These are phyloP conservation scores for Syncephalastrum racemosum DNA, from an alignment of 371 early-diverging fungal species.

Conservation along the genomic window DNA sequence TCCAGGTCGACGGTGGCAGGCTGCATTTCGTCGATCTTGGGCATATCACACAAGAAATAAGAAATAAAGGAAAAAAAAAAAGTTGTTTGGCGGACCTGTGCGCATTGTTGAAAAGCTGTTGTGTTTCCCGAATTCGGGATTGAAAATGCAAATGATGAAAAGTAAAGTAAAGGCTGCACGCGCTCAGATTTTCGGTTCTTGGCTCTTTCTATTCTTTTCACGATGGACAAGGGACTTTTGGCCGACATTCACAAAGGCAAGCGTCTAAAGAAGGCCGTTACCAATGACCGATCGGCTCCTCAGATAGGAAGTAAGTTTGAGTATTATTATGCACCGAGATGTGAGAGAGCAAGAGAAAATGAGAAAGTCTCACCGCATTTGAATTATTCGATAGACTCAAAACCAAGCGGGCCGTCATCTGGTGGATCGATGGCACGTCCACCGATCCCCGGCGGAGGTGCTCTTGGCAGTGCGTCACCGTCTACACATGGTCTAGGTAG, in stretches of 20 bases:
- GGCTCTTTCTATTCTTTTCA: neutral
- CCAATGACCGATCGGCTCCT: slow-evolving; percentile 80
- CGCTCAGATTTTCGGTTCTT: too few species aligned
- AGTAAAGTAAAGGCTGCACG: too few species aligned
- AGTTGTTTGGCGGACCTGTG: too few species aligned
- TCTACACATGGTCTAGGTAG: slow-evolving; percentile 9
- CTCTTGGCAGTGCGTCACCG: slow-evolving; percentile 12
- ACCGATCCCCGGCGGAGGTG: slow-evolving; percentile 34
- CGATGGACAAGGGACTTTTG: slow-evolving; percentile 58
- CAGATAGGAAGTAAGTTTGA: slow-evolving; percentile 41
- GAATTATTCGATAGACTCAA: slow-evolving; percentile 11
- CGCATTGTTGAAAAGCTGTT: too few species aligned
- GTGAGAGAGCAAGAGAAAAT: neutral
- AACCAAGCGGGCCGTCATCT: slow-evolving; percentile 18
- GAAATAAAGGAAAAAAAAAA: too few species aligned
- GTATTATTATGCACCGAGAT: neutral
- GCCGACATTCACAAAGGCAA: slow-evolving; percentile 76
- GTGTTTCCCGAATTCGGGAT: too few species aligned
- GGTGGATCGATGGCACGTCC: slow-evolving; percentile 29
- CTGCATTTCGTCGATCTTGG: too few species aligned
- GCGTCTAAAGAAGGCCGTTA: slow-evolving; percentile 72
- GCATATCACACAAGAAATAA: too few species aligned
- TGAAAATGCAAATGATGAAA: too few species aligned
- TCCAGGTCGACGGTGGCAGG: slow-evolving; percentile 19
- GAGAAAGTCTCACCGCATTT: neutral